Conservation (phyloP, 169 alveolate genomes). For the Plasmodium malariae region DNA sequence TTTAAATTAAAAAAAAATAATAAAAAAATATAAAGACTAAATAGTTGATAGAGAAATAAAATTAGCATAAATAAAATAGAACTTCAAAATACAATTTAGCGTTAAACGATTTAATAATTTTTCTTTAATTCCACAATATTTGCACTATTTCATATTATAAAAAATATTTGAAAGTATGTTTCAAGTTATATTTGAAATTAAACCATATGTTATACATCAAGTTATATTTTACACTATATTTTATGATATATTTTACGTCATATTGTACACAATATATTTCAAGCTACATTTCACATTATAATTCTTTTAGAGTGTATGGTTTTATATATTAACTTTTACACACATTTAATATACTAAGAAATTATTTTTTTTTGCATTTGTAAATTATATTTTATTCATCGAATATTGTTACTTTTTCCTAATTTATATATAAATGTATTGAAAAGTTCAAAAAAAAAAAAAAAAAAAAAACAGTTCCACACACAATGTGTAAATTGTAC, state of each 20-base stretch:
- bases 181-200: too few species aligned
- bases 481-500: background rate
- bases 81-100: background rate
- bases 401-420: background rate
- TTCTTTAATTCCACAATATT: too few species aligned
- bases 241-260: too few species aligned
- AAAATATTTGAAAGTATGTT: too few species aligned
- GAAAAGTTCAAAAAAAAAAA: background rate
- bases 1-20: background rate
- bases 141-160: too few species aligned
- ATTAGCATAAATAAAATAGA: background rate
- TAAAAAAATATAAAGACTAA: conserved; percentile 14
- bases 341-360: background rate
- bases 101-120: too few species aligned
- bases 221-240: too few species aligned
- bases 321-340: background rate
- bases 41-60: conserved; percentile 4
- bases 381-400: background rate
- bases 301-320: background rate
- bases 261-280: background rate
- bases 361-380: too few species aligned
- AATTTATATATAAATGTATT: background rate
- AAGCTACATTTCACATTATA: background rate
- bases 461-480: conserved; percentile 11
- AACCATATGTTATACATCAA: too few species aligned